Evolutionary conservation across 106 monocot genomes (phyloP).

Genomic region (Allium fistulosum): DNA sequence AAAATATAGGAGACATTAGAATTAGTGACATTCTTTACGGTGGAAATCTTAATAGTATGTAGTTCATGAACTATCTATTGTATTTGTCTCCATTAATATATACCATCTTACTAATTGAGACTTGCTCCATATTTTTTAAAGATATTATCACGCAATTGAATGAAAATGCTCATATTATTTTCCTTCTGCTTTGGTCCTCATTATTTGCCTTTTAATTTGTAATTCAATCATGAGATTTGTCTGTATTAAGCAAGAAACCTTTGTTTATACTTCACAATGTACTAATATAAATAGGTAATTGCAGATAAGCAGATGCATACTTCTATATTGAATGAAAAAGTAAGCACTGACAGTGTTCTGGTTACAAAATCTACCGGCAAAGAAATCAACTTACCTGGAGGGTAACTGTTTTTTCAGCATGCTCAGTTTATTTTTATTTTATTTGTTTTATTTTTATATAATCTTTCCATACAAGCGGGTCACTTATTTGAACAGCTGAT

Average conservation of each 20-base stretch:
- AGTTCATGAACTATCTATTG: constrained; percentile 19
- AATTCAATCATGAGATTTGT: constrained; percentile 2
- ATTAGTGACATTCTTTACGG: constrained; percentile 63
- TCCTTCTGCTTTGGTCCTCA: no score
- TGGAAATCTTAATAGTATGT: constrained; percentile 55
- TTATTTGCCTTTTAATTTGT: not conserved
- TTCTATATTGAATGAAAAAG: constrained; percentile 28
- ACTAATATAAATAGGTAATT: constrained; percentile 25
- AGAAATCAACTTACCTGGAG: constrained; percentile 17
- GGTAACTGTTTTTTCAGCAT: constrained; percentile 22
- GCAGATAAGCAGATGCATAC: constrained; percentile 38
- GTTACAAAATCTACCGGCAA: constrained; percentile 14
- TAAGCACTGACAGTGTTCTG: constrained; percentile 16
- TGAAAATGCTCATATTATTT: not conserved
- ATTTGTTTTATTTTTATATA: no score
- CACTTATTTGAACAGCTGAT: not conserved
- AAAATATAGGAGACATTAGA: constrained; percentile 82
- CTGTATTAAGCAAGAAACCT: not conserved
- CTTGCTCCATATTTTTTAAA: not conserved
- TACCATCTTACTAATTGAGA: not conserved
- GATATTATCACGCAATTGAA: not conserved
- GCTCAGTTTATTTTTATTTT: no score
- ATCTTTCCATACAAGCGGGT: no score
- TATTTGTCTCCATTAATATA: constrained; percentile 5
- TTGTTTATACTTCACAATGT: constrained; percentile 4